Evolutionary conservation across 768 basidiomycete genomes (phyloP), one percentile per base, ranked within the genome.

Genomic region (Hebeloma cylindrosporum): DNA sequence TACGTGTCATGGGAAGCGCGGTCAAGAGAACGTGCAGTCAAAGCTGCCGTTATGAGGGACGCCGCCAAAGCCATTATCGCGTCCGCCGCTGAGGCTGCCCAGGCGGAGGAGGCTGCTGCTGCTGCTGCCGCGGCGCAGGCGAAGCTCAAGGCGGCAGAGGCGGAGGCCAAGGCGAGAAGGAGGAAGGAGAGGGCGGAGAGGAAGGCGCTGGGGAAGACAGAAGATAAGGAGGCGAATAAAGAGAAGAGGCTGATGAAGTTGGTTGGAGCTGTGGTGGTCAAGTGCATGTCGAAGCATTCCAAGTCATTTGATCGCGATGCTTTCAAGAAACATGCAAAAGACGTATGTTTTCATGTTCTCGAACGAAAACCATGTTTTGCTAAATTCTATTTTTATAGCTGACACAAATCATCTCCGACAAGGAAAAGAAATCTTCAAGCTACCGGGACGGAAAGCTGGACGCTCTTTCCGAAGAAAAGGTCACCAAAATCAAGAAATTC

Each of bases 271-370:
- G 82, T 95, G 5, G 95, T 99, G 29, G 95, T 99, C 28, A 87
- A 83, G 64, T 83, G 75, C 46, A 93, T 98, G 93, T 88, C 84
- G 46, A 96, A 93, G 70, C 84, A 97, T 59, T 74, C 82, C 39
- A 74, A 82, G 42, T 68, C 82, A 33, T 77, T 96, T 63, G 78
- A 82, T 43, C 77, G 79, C 38, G 93, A 96, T 5, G 62, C 73
- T 41, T 97, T 98, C 78, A 99, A 99, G 75, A 84, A 85, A 60
- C 83, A 96, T 60, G 96, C 96, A 2, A 92, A 93, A 62, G 92
- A 97, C 80, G 95, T 92, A 59, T 21, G 3, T 22, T 33, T 2
- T 44, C 18, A 22, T 40, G 26, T 6, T 22, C 3, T 37, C 27
- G 21, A 28, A 48, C 20, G 20, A 30, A 25, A 20, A 17, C 14